Conservation (phyloP, 192 early-diverging fungal genomes). For the Jimgerdemannia lactiflua region DNA sequence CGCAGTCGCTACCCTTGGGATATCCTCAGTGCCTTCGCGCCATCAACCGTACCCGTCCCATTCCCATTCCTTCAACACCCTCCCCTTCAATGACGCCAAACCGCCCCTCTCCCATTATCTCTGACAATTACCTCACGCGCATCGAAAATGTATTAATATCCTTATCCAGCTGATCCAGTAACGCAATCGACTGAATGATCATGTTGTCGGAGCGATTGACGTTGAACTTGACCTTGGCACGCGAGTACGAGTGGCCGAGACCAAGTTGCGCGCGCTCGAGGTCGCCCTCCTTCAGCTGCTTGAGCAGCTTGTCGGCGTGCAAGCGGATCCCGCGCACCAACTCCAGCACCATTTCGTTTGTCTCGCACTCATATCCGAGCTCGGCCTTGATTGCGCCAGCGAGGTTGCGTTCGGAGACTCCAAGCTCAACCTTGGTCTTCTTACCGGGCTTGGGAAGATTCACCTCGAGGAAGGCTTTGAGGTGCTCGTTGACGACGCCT, state of each 20-base stretch:
- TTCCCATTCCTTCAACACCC: neutral
- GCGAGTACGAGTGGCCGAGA: conserved; percentile 97
- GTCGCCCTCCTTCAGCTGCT: conserved; percentile 91
- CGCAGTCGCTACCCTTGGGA: no score
- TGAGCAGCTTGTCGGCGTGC: conserved; percentile 85
- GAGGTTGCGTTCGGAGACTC: conserved; percentile 86
- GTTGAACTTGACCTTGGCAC: conserved; percentile 99
- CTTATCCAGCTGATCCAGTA: conserved; percentile 98
- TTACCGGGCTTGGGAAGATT: conserved; percentile 85
- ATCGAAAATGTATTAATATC: conserved; percentile 98
- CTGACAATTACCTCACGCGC: conserved; percentile 65
- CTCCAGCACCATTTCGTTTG: conserved; percentile 84
- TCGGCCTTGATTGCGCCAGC: conserved; percentile 75
- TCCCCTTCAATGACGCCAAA: neutral
- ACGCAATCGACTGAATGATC: conserved; percentile 90
- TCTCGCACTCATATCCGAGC: conserved; percentile 73
- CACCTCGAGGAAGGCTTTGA: conserved; percentile 94
- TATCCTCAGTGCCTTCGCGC: neutral
- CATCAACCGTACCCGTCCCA: neutral
- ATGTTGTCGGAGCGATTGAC: conserved; percentile 98
- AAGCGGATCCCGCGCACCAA: conserved; percentile 92
- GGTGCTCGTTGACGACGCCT: conserved; percentile 84
- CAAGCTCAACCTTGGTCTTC: conserved; percentile 72
- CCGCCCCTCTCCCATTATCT: neutral
- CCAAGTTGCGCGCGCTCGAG: conserved; percentile 93